Evolutionary conservation across 169 alveolate genomes (phyloP).

Genomic region (Eimeria mitis): DNA sequence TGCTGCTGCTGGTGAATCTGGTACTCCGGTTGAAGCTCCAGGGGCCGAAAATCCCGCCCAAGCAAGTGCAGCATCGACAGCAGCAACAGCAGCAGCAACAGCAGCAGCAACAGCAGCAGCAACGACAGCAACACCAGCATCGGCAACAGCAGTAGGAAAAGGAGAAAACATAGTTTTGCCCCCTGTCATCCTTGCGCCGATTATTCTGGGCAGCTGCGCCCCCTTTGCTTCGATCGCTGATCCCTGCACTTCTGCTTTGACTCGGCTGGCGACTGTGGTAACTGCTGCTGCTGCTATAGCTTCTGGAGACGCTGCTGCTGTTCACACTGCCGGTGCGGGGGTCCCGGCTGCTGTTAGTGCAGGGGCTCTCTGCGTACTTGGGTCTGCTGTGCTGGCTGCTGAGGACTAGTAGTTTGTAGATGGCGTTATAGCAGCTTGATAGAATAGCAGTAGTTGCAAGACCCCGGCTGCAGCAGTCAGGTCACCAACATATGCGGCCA

Average conservation of each 20-base stretch:
- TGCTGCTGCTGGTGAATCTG: slow-evolving; percentile 8
- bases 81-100: background rate
- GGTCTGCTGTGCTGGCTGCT: slow-evolving; percentile 2
- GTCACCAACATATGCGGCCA: background rate
- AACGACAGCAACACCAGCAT: background rate
- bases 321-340: background rate
- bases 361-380: background rate
- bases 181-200: slow-evolving; percentile 42
- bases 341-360: background rate
- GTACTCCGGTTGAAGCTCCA: background rate
- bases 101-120: background rate
- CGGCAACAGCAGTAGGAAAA: background rate
- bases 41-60: background rate
- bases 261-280: slow-evolving; percentile 69
- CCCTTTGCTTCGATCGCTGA: slow-evolving; percentile 61
- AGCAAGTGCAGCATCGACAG: background rate
- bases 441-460: background rate
- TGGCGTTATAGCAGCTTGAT: background rate
- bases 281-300: slow-evolving; percentile 11
- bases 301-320: slow-evolving; percentile 16
- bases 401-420: background rate
- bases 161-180: background rate
- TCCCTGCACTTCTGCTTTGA: slow-evolving; percentile 48
- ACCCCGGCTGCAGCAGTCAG: background rate
- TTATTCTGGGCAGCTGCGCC: slow-evolving; percentile 49